A percentile compares a stretch with the other conserved stretches of the same genome.
These are phyloP conservation scores for Suillus subaureus DNA, from an alignment of 768 basidiomycete genomes.

Conservation along the genomic window DNA sequence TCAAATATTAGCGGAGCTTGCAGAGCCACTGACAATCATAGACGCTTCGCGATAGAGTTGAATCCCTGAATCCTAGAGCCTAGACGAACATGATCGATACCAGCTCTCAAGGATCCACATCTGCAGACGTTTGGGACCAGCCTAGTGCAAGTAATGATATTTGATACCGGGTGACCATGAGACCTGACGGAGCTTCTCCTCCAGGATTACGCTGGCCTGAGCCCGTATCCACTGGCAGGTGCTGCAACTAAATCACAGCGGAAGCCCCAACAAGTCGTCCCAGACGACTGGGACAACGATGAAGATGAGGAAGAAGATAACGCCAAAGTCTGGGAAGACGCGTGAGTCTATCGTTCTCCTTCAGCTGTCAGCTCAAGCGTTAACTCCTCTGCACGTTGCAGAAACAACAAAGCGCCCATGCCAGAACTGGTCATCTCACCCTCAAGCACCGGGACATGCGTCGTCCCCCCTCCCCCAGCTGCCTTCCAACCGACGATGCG, in stretches of 20 bases:
- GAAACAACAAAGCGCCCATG: slow-evolving; percentile 68
- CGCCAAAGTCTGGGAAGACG: slow-evolving; percentile 66
- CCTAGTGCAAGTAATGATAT: slow-evolving; percentile 6
- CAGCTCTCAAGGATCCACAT: slow-evolving; percentile 6
- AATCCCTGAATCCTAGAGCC: neutral
- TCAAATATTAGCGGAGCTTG: neutral
- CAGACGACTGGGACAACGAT: slow-evolving; percentile 65
- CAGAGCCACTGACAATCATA: neutral
- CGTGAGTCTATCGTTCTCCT: slow-evolving; percentile 48
- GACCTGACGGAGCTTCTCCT: neutral
- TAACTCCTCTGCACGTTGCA: slow-evolving; percentile 25
- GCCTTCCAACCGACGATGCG: slow-evolving; percentile 66
- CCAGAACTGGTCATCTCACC: slow-evolving; percentile 56
- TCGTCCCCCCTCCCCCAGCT: slow-evolving; percentile 52
- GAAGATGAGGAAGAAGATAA: slow-evolving; percentile 46
- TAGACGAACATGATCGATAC: slow-evolving; percentile 7
- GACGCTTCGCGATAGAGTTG: slow-evolving; percentile 2
- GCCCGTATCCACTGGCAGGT: neutral
- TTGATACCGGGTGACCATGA: neutral
- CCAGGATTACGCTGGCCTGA: slow-evolving; percentile 8
- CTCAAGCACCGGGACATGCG: slow-evolving; percentile 38
- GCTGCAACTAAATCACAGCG: slow-evolving; percentile 4
- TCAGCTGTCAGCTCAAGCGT: slow-evolving; percentile 1
- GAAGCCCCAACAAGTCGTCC: slow-evolving; percentile 22
- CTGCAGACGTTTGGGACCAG: slow-evolving; percentile 15